These are phyloP conservation scores for Podospora appendiculata DNA, from an alignment of 495 filamentous ascomycete species.

Conservation along the genomic window DNA sequence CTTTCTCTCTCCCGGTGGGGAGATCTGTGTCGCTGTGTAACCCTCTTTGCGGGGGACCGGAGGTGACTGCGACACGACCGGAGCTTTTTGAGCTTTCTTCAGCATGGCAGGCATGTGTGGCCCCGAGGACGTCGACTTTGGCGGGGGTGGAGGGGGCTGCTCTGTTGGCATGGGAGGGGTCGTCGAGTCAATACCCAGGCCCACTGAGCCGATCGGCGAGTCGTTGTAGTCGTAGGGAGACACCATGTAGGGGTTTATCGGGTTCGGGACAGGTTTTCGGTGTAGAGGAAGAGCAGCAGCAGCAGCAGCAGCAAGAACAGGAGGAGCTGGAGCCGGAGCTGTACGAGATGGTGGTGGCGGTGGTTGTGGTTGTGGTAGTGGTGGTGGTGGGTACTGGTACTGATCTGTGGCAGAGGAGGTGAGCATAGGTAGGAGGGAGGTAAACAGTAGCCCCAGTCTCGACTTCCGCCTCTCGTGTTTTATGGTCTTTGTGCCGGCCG, in stretches of 20 bases:
- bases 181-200: background rate
- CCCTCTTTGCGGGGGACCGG: background rate
- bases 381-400: background rate
- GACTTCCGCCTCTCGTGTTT: constrained; percentile 6
- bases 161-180: background rate
- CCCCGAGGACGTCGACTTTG: background rate
- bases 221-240: no score
- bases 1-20: constrained; percentile 3
- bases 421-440: constrained; percentile 10
- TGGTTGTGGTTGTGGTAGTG: no score
- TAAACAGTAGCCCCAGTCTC: constrained; percentile 5
- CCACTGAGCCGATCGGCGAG: background rate
- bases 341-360: no score
- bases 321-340: background rate
- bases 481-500: background rate
- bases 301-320: no score
- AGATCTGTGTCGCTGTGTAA: background rate
- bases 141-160: background rate
- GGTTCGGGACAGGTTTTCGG: constrained; percentile 11
- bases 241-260: no score
- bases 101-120: background rate
- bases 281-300: background rate
- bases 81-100: background rate
- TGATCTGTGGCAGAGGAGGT: constrained; percentile 8
- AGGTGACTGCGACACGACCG: background rate